Base-by-base conservation (phyloP, 2,329 filamentous ascomycete species). In the Colletotrichum spinosum region DNA sequence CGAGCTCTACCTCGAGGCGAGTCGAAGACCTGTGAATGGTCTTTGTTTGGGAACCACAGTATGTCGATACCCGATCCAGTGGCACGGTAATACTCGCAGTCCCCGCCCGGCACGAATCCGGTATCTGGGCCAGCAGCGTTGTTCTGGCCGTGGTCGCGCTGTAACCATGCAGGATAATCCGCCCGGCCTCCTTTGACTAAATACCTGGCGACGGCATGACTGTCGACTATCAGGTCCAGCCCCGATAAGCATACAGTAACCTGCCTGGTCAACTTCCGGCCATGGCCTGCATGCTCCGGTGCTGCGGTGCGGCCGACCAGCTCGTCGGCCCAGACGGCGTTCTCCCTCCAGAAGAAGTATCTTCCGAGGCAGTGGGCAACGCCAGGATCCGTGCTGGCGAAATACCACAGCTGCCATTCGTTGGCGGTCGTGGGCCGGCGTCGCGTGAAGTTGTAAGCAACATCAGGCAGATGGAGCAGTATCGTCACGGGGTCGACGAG, bases 311-410 rank as follows among this genome's bases (percentile, higher is more conserved):
- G 45, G 55, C 60, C 68, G 42, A 83, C 68, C 53, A 92, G 74
- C 67, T 91, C 88, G 52, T 92, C 87, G 69, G 86, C 88, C 90
- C 90, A 93, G 8, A 91, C 77, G 44, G 91, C 87, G 68, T 90
- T 92, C 69, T 92, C 84, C 34, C 82, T 82, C 91, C 90, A 93
- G 76, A 91, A 92, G 77, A 93, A 92, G 70, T 89, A 84, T 3
- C 90, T 79, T 0, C 84, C 86, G 1, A 93, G 78, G 9, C 86
- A 88, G 60, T 90, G 84, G 9, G 90, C 85, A 2, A 91, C 87
- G 2, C 88, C 88, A 35, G 88, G 86, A 69, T 93, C 90, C 58
- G 84, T 89, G 49, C 84, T 87, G 6, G 88, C 90, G 72, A 92
- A 92, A 70, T 90, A 93, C 81, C 87, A 90, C 12, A 93, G 78